phyloP scores from a whole-genome alignment of 768 basidiomycete species.

The Lactarius quietus region DNA sequence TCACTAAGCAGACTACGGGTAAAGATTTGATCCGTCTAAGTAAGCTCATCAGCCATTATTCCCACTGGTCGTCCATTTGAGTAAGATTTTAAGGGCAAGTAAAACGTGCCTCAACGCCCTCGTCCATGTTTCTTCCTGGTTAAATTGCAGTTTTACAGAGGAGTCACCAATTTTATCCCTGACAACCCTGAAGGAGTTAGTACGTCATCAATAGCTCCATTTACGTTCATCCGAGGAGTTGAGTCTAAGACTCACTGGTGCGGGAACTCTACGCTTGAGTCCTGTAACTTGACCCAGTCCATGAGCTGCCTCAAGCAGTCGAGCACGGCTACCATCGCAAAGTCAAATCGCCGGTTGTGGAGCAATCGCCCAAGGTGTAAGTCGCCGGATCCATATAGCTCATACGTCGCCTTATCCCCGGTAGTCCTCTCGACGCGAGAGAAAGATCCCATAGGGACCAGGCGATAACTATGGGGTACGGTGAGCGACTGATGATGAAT shows the following conservation, averaged over 20 bases:
- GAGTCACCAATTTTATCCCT: constrained; percentile 97
- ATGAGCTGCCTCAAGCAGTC: constrained; percentile 92
- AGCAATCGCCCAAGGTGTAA: constrained; percentile 82
- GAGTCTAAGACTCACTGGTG: constrained; percentile 71
- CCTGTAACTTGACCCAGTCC: constrained; percentile 77
- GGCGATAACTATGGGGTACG: constrained; percentile 61
- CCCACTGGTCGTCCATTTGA: constrained; percentile 84
- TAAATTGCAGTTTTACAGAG: constrained; percentile 91
- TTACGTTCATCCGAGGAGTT: neutral
- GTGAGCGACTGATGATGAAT: constrained; percentile 11
- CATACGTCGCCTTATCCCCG: constrained; percentile 82
- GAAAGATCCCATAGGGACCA: constrained; percentile 93
- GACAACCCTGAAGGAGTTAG: constrained; percentile 47
- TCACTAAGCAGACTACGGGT: constrained; percentile 13
- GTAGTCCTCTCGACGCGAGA: constrained; percentile 83
- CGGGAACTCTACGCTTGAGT: constrained; percentile 70
- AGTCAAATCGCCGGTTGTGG: constrained; percentile 94
- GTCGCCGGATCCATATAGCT: constrained; percentile 94
- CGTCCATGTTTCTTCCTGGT: constrained; percentile 95
- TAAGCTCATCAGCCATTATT: constrained; percentile 49
- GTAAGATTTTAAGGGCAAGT: constrained; percentile 80
- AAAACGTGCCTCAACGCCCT: constrained; percentile 88
- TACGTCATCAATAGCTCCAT: neutral
- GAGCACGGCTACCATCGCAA: constrained; percentile 93
- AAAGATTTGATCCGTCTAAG: neutral